phyloP scores from a whole-genome alignment of 148 eudicot genomes.

The Camellia granthamiana region DNA sequence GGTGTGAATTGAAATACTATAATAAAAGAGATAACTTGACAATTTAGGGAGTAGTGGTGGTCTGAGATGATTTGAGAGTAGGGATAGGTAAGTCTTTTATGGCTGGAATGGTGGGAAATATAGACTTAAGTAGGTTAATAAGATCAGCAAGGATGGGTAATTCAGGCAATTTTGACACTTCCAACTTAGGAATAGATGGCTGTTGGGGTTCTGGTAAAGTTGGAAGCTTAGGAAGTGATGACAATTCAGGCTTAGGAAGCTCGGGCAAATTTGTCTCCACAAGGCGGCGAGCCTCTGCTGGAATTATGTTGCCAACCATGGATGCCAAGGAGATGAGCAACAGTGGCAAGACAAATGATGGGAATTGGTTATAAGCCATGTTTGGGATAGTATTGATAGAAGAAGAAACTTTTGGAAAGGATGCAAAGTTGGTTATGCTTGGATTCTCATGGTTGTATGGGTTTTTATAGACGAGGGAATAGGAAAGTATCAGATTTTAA shows the following conservation, averaged over 20 bases:
- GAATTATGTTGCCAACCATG: not conserved
- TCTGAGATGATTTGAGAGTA: not conserved
- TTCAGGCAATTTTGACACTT: constrained; percentile 12
- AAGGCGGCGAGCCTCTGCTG: constrained; percentile 22
- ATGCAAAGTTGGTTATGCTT: not conserved
- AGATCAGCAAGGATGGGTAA: constrained; percentile 4
- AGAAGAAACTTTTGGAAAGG: not conserved
- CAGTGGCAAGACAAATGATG: not conserved
- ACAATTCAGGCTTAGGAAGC: constrained; percentile 19
- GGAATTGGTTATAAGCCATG: constrained; percentile 6
- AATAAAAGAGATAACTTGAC: not conserved
- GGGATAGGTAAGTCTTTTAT: constrained; percentile 1
- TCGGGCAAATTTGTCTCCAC: constrained; percentile 23
- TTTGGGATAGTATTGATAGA: not conserved
- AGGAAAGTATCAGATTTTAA: not conserved
- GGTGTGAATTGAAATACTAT: not conserved
- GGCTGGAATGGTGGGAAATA: constrained; percentile 1
- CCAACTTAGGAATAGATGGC: not conserved
- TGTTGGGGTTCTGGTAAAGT: not conserved
- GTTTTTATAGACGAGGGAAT: constrained; percentile 1
- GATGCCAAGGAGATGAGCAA: constrained; percentile 16
- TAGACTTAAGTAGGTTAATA: not conserved
- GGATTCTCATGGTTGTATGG: not conserved
- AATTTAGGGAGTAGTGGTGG: not conserved
- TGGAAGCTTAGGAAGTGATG: not conserved